Base-by-base conservation (phyloP, 805 yeast genomes). In the Ascoidea rubescens region DNA sequence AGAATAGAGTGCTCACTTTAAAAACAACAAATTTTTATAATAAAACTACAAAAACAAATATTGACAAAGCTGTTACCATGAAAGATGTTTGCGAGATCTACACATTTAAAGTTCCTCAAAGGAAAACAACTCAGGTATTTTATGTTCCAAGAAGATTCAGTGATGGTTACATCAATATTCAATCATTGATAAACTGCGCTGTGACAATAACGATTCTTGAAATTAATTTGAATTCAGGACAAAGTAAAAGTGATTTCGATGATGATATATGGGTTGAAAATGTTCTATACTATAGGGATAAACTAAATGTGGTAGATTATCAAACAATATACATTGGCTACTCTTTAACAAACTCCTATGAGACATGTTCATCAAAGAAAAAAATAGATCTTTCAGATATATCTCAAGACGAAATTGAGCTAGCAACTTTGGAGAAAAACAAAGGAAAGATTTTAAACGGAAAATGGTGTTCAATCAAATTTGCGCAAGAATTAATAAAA, bases 241-340 rank as follows among this genome's bases (percentile, higher is more conserved):
- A 14, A 8, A 45, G 50, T 5, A 32, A 49, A 33, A 37, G 44
- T 4, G 55, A 53, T 21, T 32, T 49, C 14, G 66, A 64, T 52
- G 67, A 66, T 1, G 61, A 59, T 46, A 49, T 64, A 56, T 51
- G 57, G 30, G 53, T 52, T 7, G 55, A 55, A 32, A 60, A 57
- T 49, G 67, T 60, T 46, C 42, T 64, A 5, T 60, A 56, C 37
- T 60, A 53, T 48, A 52, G 61, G 30, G 66, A 64, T 51, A n/a
- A 37, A 16, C 21, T 64, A 5, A 59, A 61, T 33, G 48, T 42
- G 5, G 44, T 52, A n/a, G 48, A 53, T 1, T 55, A 45, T 14
- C 33, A 31, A 8, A 50, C 48, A n/a, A 31, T 51, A 16, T 50
- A 45, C 28, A 42, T 53, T 12, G 47, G 51, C 31, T 48, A 37